Conservation (phyloP, 2,329 filamentous ascomycete genomes). For the Colletotrichum cuscutae region DNA sequence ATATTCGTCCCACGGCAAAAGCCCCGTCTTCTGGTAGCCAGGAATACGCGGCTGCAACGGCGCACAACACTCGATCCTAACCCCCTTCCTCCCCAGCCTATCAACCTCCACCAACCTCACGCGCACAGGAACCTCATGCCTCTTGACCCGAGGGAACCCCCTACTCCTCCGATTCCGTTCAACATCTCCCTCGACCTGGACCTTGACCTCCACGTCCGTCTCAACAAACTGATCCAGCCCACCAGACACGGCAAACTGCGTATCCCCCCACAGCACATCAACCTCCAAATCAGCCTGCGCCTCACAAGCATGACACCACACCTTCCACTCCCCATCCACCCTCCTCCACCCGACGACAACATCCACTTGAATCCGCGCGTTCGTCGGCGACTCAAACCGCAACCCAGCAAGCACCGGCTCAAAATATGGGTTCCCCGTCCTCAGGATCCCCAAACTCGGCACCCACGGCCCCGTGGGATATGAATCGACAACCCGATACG, state of each 20-base stretch:
- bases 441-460: neutral
- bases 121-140: neutral
- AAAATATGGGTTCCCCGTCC: neutral
- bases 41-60: neutral
- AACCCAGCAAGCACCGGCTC: neutral
- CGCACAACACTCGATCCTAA: neutral
- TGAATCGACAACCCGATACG: neutral
- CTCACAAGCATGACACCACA: neutral
- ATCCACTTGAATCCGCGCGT: neutral
- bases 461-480: neutral
- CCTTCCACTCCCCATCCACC: neutral
- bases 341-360: neutral
- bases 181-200: neutral
- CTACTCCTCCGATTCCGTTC: neutral
- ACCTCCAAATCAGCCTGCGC: neutral
- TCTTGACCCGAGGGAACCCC: neutral
- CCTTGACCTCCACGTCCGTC: neutral
- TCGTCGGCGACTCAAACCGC: neutral
- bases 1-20: neutral
- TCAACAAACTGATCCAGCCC: neutral
- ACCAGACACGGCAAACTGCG: neutral
- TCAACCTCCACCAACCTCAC: neutral
- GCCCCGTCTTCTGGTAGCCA: neutral
- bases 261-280: neutral
- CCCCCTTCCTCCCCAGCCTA: neutral